Conservation (phyloP, 2,329 filamentous ascomycete genomes). For the Bertia moriformis region DNA sequence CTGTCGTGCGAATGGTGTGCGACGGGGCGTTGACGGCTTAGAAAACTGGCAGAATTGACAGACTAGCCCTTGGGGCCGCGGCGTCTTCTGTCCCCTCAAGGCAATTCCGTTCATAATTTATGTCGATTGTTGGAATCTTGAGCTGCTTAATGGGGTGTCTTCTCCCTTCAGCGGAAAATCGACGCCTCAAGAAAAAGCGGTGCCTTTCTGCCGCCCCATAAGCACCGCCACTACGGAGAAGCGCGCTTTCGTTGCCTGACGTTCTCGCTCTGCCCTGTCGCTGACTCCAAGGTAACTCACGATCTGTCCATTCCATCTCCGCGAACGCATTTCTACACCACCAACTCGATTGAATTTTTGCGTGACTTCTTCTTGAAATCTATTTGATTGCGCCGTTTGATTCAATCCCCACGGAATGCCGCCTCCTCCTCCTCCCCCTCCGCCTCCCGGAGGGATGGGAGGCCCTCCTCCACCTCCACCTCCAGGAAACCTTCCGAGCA, state of each 20-base stretch:
- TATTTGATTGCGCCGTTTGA: no score
- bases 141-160: no score
- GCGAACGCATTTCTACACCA: not conserved
- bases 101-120: conserved; percentile 19
- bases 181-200: no score
- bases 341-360: no score
- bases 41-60: conserved; percentile 22
- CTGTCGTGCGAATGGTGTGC: conserved; percentile 8
- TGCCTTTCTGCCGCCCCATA: no score
- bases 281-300: no score
- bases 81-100: conserved; percentile 11
- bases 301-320: no score
- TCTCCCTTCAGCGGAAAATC: no score
- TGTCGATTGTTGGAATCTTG: no score
- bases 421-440: conserved; percentile 55
- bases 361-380: no score
- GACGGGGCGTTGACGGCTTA: conserved; percentile 8
- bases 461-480: conserved; percentile 54
- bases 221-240: not conserved
- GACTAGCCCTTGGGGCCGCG: conserved; percentile 11
- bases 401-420: conserved; percentile 27
- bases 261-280: no score
- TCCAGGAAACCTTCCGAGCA: conserved; percentile 41
- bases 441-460: conserved; percentile 40
- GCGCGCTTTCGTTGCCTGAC: no score